Base-by-base conservation (phyloP, 1,284 basidiomycete genomes). In the Testicularia cyperi region DNA sequence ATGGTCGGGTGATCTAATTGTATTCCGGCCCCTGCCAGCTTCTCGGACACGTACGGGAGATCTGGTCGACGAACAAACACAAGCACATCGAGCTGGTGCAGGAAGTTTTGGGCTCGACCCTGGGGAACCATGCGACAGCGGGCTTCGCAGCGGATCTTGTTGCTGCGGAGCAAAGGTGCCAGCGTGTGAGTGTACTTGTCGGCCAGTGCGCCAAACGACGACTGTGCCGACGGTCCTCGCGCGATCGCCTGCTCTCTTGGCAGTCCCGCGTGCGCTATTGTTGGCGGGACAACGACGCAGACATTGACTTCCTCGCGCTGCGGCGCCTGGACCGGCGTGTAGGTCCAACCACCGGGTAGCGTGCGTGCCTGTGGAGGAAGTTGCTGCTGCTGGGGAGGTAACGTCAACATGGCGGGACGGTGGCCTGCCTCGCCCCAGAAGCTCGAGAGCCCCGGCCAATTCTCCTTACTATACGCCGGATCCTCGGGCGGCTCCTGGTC, bases 1-100 rank as follows among this genome's bases (percentile, higher is more conserved):
- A 77, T 73, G 3, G 78, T 44, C 0, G 94, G 94, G 68, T 94
- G 87, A 65, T 91, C 86, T 37, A 97, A 83, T 47, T 86, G 81
- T 14, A 94, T 79, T 34, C 82, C 82, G 46, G 82, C 82, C 43
- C 83, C 80, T 10, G 83, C 81, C 35, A 98, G 82, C 65, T 85
- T 86, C 61, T 85, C 81, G 43, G 88, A 85, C 60, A 98, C 86
- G 46, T 87, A 84, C 15, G 81, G 79, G 54, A 96, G 86, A 77
- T 95, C 92, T 26, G 89, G 88, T 64, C 92, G 92, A 5, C 90
- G 88, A 12, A 91, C 92, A 77, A 90, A 95, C 22, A 96, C 83
- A 23, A 96, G 83, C 72, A 96, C 82, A 72, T 88, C 86, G 32
- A 97, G 80, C 20, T 86, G 84, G 27, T 91, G 80, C 47, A 91